Evolutionary conservation across 306 rosid species (phyloP), one percentile per base, ranked within the genome.

Genomic region (Oemleria cerasiformis): DNA sequence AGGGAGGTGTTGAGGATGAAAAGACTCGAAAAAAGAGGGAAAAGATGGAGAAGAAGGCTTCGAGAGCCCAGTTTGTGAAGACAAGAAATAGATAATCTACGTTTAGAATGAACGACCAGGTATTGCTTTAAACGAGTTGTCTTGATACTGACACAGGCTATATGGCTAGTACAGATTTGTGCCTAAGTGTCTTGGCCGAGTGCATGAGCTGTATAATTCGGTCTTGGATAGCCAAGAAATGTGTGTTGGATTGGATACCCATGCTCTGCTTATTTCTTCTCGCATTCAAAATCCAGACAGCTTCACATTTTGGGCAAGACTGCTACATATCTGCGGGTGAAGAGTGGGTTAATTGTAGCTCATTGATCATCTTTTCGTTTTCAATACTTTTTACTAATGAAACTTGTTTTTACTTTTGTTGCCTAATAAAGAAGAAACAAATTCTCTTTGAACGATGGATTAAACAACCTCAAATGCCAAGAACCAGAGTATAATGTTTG

Each of bases 1-100:
- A 94, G 99, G 99, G 85, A 51, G 78, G 80, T 9, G 17, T 67
- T 11, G 99, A 94, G 85, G 99, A 94, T 73, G 98, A 94, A 53
- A 94, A 89, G 81, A 78, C 91, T 45, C 95, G 96, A 61, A 94
- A 86, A 85, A 94, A 94, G 84, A 84, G 98, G 75, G 97, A 94
- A 78, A 94, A 94, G 86, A 78, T 89, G 96, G 97, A 94, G 86
- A 94, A 78, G 88, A 91, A 84, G 84, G 97, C 96, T 34, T 87
- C 97, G 11, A 85, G 96, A 76, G 74, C 75, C 47, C 92, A 94
- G 86, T 81, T 88, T 71, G 84, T 78, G 75, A 94, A 83, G 86
- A 74, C 96, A 63, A 84, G 94, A 86, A 84, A 79, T 47, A 85
- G 95, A 80, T 94, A 81, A 80, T 64, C 34, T 71, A n/a, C 77